A percentile compares a stretch with the other conserved stretches of the same genome.
phyloP scores from a whole-genome alignment of 257 asterid species.

The Solanum appendiculatum region DNA sequence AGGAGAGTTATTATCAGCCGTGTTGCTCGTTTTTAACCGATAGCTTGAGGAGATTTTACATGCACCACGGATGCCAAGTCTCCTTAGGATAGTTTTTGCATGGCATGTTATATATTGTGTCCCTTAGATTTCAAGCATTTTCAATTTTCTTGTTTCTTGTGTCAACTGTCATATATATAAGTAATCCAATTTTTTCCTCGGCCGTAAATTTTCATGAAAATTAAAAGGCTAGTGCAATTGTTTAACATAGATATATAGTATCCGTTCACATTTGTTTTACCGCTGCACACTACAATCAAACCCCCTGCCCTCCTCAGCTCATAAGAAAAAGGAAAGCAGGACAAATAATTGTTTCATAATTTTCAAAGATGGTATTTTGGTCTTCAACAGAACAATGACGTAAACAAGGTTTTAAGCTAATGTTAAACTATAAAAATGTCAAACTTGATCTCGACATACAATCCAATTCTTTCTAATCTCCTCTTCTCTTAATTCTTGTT shows the following conservation, averaged over 20 bases:
- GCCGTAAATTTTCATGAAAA: not conserved
- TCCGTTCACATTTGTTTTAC: not conserved
- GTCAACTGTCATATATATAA: not conserved
- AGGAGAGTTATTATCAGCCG: not conserved
- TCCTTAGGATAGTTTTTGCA: not conserved
- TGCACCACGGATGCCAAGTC: slow-evolving; percentile 3
- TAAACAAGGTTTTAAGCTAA: no score
- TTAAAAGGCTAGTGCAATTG: not conserved
- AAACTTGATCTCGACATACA: no score
- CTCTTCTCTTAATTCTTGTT: no score
- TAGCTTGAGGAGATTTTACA: not conserved
- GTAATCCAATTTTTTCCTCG: not conserved
- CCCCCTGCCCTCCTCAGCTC: not conserved
- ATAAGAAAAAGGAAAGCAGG: no score
- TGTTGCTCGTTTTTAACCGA: not conserved
- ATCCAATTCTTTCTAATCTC: no score
- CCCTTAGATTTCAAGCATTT: not conserved
- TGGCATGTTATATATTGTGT: not conserved
- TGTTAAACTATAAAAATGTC: no score
- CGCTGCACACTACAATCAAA: not conserved
- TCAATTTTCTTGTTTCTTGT: not conserved
- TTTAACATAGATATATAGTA: not conserved
- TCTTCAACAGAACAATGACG: no score
- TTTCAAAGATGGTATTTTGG: no score
- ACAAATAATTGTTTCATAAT: no score